Conservation (phyloP, 345 rosid species). For the Murraya koenigii region DNA sequence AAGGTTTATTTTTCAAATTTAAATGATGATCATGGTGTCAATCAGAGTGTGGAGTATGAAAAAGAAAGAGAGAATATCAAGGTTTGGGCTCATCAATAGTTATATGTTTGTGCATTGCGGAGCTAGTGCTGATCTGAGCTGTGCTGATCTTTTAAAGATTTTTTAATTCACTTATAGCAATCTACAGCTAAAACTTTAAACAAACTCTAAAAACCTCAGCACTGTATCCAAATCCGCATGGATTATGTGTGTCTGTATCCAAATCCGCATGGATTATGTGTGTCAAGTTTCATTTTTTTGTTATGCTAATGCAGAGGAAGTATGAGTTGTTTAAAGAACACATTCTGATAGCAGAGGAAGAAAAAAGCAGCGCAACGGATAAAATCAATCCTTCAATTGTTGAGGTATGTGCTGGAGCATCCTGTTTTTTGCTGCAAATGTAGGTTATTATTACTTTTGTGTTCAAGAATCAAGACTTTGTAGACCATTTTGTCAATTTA, state of each 20-base stretch:
- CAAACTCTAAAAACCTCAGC: no score
- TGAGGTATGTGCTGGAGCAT: constrained; percentile 24
- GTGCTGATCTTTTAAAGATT: no score
- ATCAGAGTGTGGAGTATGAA: background rate
- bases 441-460: background rate
- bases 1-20: constrained; percentile 30
- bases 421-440: background rate
- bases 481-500: background rate
- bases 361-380: background rate
- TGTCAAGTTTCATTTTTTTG: background rate
- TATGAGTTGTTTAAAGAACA: constrained; percentile 31
- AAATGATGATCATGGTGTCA: constrained; percentile 12
- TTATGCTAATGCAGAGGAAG: constrained; percentile 16
- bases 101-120: background rate
- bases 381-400: constrained; percentile 23
- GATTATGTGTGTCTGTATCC: background rate
- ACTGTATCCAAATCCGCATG: no score
- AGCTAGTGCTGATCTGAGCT: no score
- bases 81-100: constrained; percentile 6
- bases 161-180: no score
- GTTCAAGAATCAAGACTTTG: background rate
- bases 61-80: constrained; percentile 21
- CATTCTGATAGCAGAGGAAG: constrained; percentile 20
- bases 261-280: background rate
- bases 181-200: no score